Evolutionary conservation across 495 filamentous ascomycete species (phyloP), one percentile per base, ranked within the genome.

Genomic region (Chaetomidium leptoderma): DNA sequence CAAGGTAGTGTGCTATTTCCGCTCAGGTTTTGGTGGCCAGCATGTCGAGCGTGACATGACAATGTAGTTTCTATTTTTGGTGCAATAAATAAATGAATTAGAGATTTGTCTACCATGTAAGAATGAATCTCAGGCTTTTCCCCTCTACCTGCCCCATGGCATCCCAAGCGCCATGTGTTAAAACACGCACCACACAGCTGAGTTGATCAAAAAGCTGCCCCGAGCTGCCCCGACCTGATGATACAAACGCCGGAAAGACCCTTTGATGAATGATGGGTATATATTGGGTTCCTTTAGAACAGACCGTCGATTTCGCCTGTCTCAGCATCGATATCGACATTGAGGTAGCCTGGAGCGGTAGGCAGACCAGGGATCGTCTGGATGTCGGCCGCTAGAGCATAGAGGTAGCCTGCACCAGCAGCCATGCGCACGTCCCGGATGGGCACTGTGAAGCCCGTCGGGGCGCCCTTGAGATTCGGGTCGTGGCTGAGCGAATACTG

Each of bases 401-500:
- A 98, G 81, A 96, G 76, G 70, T 95, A 93, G 63, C 93, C 93
- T 60, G 87, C 93, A 59, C 93, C 93, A 53, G 92, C 90, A 9
- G 93, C 93, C 81, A 98, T 82, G 47, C 92, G 77, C 46, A 98
- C 92, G 69, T 98, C 93, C 58, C 92, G 77, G 60, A 98, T 96
- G 10, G 93, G 93, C 21, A 98, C 88, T 6, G 89, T 95, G 70
- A 98, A 98, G 23, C 92, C 93, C 8, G 87, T 89, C 14, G 93
- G 93, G n/a, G 93, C 93, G 47, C 93, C 93, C 78, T 98, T 98
- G 59, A 98, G 80, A 21, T 86, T 82, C 13, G 91, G 87, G 70
- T 98, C 93, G 67, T 97, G 93, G 68, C 88, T 92, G 60, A 98
- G 83, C 23, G 89, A 95, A 74, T 98, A 98, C 73, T 98, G 93